phyloP scores from a whole-genome alignment of 2,329 filamentous ascomycete genomes.

The Phyllosticta citriasiana region DNA sequence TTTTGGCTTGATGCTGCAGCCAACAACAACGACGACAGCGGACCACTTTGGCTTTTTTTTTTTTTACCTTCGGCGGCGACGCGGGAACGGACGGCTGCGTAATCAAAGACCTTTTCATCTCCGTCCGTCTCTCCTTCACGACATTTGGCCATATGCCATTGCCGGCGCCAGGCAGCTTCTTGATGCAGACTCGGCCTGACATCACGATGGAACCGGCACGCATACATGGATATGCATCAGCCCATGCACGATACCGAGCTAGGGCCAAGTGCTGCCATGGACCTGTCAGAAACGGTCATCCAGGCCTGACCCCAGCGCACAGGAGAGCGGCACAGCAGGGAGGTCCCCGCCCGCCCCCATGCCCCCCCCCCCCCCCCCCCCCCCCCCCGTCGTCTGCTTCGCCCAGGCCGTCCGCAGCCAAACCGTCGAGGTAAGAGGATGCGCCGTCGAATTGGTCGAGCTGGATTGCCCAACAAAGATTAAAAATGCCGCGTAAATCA shows the following conservation, averaged over 20 bases:
- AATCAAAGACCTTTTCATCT: constrained; percentile 1
- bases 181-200: constrained; percentile 11
- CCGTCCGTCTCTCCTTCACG: not conserved
- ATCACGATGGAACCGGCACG: constrained; percentile 11
- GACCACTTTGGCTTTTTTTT: not conserved
- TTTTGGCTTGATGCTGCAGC: constrained; percentile 5
- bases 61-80: not conserved
- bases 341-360: not conserved
- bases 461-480: not conserved
- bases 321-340: constrained; percentile 7
- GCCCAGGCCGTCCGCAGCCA: constrained; percentile 3
- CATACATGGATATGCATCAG: constrained; percentile 9
- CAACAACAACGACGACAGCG: not conserved
- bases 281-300: constrained; percentile 12
- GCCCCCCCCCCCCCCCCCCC: constrained; percentile 2
- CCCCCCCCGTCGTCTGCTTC: not conserved
- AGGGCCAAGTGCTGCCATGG: constrained; percentile 11
- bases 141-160: too few species aligned
- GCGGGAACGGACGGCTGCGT: not conserved
- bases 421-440: constrained; percentile 6
- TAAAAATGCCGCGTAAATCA: constrained; percentile 7
- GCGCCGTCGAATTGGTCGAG: not conserved
- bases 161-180: not conserved
- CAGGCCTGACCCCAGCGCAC: constrained; percentile 5
- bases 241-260: constrained; percentile 9